A percentile compares a stretch with the other conserved stretches of the same genome.
Evolutionary conservation across 2,329 filamentous ascomycete genomes (phyloP).

Genomic region (Aspergillus texensis): DNA sequence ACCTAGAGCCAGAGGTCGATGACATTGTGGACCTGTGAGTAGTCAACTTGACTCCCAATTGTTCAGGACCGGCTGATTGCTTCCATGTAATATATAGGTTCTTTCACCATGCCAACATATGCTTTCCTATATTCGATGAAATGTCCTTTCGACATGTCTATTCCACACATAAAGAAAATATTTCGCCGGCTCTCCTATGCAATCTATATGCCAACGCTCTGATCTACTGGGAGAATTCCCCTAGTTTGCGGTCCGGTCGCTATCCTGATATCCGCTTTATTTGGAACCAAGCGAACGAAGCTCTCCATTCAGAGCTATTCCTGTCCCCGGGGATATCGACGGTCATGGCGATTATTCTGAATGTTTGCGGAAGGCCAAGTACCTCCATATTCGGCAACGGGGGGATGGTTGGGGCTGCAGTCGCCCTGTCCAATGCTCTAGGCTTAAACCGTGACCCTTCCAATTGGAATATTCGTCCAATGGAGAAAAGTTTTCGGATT

Average conservation of each 20-base stretch:
- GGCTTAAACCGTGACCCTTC: conserved; percentile 58
- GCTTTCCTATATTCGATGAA: conserved; percentile 59
- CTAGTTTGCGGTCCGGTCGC: conserved; percentile 36
- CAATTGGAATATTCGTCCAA: conserved; percentile 55
- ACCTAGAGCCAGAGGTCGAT: conserved; percentile 41
- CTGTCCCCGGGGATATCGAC: conserved; percentile 58
- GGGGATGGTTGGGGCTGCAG: conserved; percentile 53
- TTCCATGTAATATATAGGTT: conserved; percentile 38
- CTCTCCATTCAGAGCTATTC: conserved; percentile 58
- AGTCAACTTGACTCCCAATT: not conserved
- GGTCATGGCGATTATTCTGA: conserved; percentile 56
- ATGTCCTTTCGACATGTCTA: conserved; percentile 49
- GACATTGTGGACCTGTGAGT: conserved; percentile 51
- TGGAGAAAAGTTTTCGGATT: conserved; percentile 56
- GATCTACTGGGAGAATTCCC: conserved; percentile 53
- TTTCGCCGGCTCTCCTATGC: conserved; percentile 56
- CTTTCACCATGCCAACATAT: conserved; percentile 53
- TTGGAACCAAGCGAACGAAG: conserved; percentile 61
- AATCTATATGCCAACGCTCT: conserved; percentile 56
- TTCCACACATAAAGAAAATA: conserved; percentile 43
- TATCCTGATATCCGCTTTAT: conserved; percentile 57
- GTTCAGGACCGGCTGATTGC: not conserved
- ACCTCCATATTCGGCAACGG: conserved; percentile 60
- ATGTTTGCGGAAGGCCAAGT: conserved; percentile 58
- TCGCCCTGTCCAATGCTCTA: conserved; percentile 57